A percentile compares a stretch with the other conserved stretches of the same genome.
phyloP scores from a whole-genome alignment of 495 filamentous ascomycete species.

The Alectoria sarmentosa region DNA sequence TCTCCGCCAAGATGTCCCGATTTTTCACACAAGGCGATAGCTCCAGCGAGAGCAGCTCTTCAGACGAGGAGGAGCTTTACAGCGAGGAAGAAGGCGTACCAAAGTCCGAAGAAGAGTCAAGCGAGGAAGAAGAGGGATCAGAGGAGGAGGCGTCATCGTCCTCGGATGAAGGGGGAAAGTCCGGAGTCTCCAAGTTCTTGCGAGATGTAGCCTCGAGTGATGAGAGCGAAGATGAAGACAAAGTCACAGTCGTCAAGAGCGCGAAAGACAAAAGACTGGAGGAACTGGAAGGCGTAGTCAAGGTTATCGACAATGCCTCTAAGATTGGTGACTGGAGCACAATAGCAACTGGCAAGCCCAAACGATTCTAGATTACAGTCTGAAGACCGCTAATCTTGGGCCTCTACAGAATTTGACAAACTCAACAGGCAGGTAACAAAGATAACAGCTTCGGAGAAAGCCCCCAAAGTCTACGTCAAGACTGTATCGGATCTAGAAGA shows the following conservation, averaged over 20 bases:
- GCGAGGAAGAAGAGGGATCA: constrained; percentile 50
- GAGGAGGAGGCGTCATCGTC: constrained; percentile 37
- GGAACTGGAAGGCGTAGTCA: constrained; percentile 83
- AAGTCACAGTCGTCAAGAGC: constrained; percentile 81
- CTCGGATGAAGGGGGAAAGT: constrained; percentile 60
- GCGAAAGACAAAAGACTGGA: constrained; percentile 96
- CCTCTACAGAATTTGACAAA: constrained; percentile 80
- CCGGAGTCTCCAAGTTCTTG: constrained; percentile 75
- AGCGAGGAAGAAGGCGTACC: constrained; percentile 56
- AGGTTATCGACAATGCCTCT: constrained; percentile 86
- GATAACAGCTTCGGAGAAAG: constrained; percentile 64
- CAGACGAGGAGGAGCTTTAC: constrained; percentile 88
- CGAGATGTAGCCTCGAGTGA: constrained; percentile 64
- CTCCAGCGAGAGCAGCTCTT: constrained; percentile 66
- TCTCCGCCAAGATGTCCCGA: constrained; percentile 64
- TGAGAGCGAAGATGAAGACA: constrained; percentile 75
- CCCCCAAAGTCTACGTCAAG: constrained; percentile 88
- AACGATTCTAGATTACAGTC: background rate
- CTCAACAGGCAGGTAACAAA: constrained; percentile 85
- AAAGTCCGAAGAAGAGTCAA: constrained; percentile 44
- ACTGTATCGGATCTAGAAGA: constrained; percentile 91
- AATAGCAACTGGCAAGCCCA: constrained; percentile 71
- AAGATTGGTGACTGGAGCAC: constrained; percentile 97
- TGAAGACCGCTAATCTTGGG: constrained; percentile 3
- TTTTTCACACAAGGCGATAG: constrained; percentile 94